These are phyloP conservation scores for Lentinula raphanica DNA, from an alignment of 768 basidiomycete genomes.

Conservation along the genomic window DNA sequence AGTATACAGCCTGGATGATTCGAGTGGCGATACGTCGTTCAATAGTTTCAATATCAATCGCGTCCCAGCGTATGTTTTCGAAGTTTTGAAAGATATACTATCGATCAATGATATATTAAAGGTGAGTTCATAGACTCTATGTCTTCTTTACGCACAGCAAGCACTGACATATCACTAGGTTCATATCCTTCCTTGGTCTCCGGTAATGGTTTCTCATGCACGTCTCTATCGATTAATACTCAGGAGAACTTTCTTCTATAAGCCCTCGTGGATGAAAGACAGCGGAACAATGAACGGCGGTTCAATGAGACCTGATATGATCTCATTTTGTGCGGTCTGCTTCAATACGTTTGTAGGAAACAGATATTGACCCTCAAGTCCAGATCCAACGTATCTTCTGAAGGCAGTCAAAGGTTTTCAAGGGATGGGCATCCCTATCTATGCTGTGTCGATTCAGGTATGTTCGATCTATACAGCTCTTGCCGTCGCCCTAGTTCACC, in stretches of 20 bases:
- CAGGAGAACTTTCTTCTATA: background rate
- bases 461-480: background rate
- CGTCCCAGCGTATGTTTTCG: too few relatives aligned
- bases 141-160: background rate
- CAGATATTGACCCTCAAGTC: constrained; percentile 4
- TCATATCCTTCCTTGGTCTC: constrained; percentile 49
- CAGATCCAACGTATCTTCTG: constrained; percentile 49
- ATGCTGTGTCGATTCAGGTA: constrained; percentile 33
- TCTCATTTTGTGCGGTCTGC: too few relatives aligned
- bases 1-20: constrained; percentile 43
- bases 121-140: constrained; percentile 1
- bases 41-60: constrained; percentile 35
- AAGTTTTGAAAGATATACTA: too few relatives aligned
- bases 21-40: constrained; percentile 36
- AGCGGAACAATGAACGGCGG: constrained; percentile 41
- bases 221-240: background rate
- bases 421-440: constrained; percentile 35
- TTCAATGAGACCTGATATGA: too few relatives aligned
- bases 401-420: constrained; percentile 44
- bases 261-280: constrained; percentile 54
- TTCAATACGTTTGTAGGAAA: too few relatives aligned
- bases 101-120: constrained; percentile 30
- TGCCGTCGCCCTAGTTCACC: background rate
- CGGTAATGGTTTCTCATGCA: constrained; percentile 12
- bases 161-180: constrained; percentile 23